Conservation (phyloP, 257 asterid genomes). For the Asclepias syriaca region DNA sequence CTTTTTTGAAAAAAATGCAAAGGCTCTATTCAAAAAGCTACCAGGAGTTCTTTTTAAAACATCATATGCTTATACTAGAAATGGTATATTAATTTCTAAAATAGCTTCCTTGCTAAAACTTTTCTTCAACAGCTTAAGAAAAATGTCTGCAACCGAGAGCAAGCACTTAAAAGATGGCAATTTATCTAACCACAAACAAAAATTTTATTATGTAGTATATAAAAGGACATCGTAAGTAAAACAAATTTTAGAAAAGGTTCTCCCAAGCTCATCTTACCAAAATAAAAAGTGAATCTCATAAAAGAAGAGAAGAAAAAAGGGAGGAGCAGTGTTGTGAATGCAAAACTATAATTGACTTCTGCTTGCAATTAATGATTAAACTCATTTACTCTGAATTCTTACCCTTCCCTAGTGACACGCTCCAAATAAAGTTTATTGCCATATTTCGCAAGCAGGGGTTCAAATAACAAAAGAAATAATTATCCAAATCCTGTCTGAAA, state of each 20-base stretch:
- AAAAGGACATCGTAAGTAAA: neutral
- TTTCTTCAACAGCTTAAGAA: too few relatives aligned
- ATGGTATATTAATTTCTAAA: too few relatives aligned
- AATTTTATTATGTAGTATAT: too few relatives aligned
- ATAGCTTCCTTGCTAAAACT: too few relatives aligned
- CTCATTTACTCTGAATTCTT: neutral
- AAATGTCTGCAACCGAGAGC: too few relatives aligned
- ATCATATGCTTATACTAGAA: too few relatives aligned
- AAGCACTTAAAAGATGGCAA: neutral
- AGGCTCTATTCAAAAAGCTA: neutral
- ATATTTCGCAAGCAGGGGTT: neutral
- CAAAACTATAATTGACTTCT: neutral
- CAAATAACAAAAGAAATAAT: neutral
- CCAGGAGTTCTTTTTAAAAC: neutral
- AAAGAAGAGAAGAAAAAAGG: neutral
- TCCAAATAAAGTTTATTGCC: neutral
- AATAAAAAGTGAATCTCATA: neutral
- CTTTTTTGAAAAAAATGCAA: too few relatives aligned
- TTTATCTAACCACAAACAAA: neutral
- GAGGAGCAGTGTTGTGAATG: neutral
- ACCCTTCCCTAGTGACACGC: neutral
- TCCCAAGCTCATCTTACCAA: neutral
- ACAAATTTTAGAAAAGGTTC: neutral
- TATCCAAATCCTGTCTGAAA: conserved; percentile 8
- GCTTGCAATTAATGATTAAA: neutral